Evolutionary conservation across 805 yeast genomes (phyloP).

Genomic region (Hanseniaspora vineae): DNA sequence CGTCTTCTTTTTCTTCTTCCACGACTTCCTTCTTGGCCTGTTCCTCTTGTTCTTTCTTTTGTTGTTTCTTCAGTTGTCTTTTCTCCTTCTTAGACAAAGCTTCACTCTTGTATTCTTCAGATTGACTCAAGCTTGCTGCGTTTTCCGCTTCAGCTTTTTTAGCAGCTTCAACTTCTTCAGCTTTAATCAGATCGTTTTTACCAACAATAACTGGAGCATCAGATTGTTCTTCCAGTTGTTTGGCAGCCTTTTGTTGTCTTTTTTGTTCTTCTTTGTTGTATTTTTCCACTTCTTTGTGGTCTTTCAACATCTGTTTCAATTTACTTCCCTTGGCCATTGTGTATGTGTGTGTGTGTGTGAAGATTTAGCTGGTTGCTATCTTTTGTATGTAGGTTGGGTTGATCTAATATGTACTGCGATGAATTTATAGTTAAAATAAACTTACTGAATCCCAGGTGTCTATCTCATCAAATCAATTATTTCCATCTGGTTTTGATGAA

Average conservation of each 20-base stretch:
- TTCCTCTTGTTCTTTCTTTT: constrained; percentile 14
- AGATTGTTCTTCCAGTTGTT: constrained; percentile 10
- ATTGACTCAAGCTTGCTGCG: constrained; percentile 6
- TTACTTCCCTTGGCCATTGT: constrained; percentile 22
- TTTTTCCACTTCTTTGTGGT: constrained; percentile 17
- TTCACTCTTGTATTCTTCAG: constrained; percentile 33
- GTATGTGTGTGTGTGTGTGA: background rate
- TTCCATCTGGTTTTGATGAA: too few species aligned
- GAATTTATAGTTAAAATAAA: too few species aligned
- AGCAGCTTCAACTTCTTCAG: constrained; percentile 6
- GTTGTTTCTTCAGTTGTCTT: constrained; percentile 33
- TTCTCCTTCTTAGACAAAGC: constrained; percentile 51
- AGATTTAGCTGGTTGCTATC: too few species aligned
- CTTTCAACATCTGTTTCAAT: constrained; percentile 18
- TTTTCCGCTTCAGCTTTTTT: constrained; percentile 8
- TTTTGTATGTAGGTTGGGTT: background rate
- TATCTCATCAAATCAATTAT: too few species aligned
- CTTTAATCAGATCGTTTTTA: constrained; percentile 17
- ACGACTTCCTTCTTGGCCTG: constrained; percentile 15
- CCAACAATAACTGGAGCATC: constrained; percentile 24
- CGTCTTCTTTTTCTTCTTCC: constrained; percentile 24
- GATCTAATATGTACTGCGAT: too few species aligned
- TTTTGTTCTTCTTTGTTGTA: constrained; percentile 12
- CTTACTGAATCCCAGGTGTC: background rate
- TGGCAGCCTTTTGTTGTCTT: constrained; percentile 13